Base-by-base conservation (phyloP, 2,329 filamentous ascomycete species). In the Fusarium keratoplasticum region DNA sequence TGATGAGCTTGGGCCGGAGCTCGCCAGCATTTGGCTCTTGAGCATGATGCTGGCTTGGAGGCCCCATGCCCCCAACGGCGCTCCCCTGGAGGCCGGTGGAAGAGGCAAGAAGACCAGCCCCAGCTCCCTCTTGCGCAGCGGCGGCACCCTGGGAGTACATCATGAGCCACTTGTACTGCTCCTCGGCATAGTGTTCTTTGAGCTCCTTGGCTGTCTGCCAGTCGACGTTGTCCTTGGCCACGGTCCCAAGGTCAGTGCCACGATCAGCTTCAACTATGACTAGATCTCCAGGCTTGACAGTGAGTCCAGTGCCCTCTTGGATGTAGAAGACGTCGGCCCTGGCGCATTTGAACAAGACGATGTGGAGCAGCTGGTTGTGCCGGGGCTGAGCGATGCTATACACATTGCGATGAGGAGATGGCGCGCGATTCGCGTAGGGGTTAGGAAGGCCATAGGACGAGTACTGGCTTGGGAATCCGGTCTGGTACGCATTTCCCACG, bases 101-200 rank as follows among this genome's bases (percentile, higher is more conserved):
- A 16, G 89, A 88, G 11, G 92, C 88, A 83, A 92, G 88, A 61
- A 92, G 86, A 31, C 92, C 91, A 61, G 89, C 88, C 38, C 89
- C 88, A 8, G 88, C 85, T 27, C 89, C 88, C 71, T 92, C 91
- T 65, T 91, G 87, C 25, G 87, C 88, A 25, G 87, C 89, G 38
- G 89, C 89, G 9, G 90, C 94, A 80, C 91, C 94, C 81, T 95
- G 92, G 1, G 95, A 98, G 82, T 98, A 99, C 94, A 98, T 96
- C 93, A 98, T 98, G 62, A 99, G 88, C 94, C 96, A 98, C 79
- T 95, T 95, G 85, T 98, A 98, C 82, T 99, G 96, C 81, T 98
- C 95, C 81, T 98, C 95, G 3, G 94, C 94, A 75, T 96, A 97
- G 77, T 96, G 92, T 77, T 97, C 94, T 82, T 98, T 98, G 75